phyloP scores from a whole-genome alignment of 768 basidiomycete species.

The Rhizopogon roseolus region DNA sequence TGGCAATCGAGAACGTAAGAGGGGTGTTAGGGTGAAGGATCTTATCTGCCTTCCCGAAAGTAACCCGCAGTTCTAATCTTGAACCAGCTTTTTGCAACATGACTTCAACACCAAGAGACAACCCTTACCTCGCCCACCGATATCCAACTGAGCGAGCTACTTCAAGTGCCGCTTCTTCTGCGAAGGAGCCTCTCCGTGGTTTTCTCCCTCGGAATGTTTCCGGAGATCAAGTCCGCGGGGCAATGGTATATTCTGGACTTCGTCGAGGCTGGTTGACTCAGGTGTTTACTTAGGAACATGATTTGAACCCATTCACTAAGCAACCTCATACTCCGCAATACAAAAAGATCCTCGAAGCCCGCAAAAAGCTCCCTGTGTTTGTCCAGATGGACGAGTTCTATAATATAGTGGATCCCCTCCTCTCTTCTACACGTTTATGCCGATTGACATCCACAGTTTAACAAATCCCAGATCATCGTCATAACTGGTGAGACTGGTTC shows the following conservation, averaged over 20 bases:
- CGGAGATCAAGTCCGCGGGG: conserved; percentile 58
- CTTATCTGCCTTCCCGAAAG: too few relatives aligned
- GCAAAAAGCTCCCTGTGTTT: conserved; percentile 89
- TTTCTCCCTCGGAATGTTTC: conserved; percentile 68
- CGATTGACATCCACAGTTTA: conserved; percentile 15
- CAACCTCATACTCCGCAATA: conserved; percentile 73
- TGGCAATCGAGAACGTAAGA: too few relatives aligned
- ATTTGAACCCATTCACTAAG: conserved; percentile 87
- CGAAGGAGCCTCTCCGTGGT: conserved; percentile 64
- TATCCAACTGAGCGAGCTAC: conserved; percentile 21
- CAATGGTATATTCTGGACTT: conserved; percentile 50
- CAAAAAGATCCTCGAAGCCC: conserved; percentile 76
- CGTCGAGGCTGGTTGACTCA: not conserved
- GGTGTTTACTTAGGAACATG: conserved; percentile 50
- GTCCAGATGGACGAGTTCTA: conserved; percentile 92
- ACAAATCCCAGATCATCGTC: conserved; percentile 70
- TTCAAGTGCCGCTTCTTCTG: conserved; percentile 9
- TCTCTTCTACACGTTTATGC: not conserved
- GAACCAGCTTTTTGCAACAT: conserved; percentile 54
- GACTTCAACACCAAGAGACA: conserved; percentile 25
- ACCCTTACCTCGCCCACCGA: conserved; percentile 52
- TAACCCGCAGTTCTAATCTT: conserved; percentile 58
- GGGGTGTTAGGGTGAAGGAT: too few relatives aligned
- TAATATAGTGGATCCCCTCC: conserved; percentile 61
- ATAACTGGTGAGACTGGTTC: conserved; percentile 95